A percentile compares a stretch with the other conserved stretches of the same genome.
Conservation (phyloP, 768 basidiomycete species). For the Trametes cinnabarina region DNA sequence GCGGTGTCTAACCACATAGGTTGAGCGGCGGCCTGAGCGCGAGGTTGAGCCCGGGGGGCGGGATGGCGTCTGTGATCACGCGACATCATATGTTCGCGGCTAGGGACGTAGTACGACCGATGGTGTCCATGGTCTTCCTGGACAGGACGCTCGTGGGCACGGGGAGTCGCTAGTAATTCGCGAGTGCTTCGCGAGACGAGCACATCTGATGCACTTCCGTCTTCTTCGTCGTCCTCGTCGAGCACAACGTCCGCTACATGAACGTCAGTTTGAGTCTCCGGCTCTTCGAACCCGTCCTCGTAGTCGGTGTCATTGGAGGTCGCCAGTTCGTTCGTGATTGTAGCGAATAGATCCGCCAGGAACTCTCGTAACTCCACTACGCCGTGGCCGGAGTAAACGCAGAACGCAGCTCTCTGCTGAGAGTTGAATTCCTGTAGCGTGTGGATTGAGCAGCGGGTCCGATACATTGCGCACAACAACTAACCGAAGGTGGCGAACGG, state of each 20-base stretch:
- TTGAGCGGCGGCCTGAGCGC: constrained; percentile 12
- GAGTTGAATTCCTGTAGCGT: constrained; percentile 78
- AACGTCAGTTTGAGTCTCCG: neutral
- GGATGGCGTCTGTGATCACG: constrained; percentile 22
- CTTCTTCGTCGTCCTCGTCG: constrained; percentile 36
- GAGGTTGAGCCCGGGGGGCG: constrained; percentile 18
- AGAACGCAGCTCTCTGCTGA: constrained; percentile 86
- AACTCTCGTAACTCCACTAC: constrained; percentile 79
- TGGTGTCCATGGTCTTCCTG: neutral
- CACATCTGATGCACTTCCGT: constrained; percentile 18
- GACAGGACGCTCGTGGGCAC: constrained; percentile 1
- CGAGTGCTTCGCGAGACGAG: constrained; percentile 4
- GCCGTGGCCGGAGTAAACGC: constrained; percentile 94
- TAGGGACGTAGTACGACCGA: neutral
- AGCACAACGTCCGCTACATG: neutral
- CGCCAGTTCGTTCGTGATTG: constrained; percentile 67
- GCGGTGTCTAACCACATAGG: constrained; percentile 20
- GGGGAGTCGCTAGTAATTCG: neutral
- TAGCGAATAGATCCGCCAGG: constrained; percentile 72
- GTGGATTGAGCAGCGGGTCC: neutral
- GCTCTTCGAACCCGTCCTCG: constrained; percentile 31
- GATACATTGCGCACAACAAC: constrained; percentile 25
- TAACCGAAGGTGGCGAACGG: constrained; percentile 79
- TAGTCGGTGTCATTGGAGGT: constrained; percentile 38
- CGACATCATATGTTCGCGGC: constrained; percentile 22